Conservation (phyloP, 2,329 filamentous ascomycete genomes). For the Talaromyces amestolkiae region DNA sequence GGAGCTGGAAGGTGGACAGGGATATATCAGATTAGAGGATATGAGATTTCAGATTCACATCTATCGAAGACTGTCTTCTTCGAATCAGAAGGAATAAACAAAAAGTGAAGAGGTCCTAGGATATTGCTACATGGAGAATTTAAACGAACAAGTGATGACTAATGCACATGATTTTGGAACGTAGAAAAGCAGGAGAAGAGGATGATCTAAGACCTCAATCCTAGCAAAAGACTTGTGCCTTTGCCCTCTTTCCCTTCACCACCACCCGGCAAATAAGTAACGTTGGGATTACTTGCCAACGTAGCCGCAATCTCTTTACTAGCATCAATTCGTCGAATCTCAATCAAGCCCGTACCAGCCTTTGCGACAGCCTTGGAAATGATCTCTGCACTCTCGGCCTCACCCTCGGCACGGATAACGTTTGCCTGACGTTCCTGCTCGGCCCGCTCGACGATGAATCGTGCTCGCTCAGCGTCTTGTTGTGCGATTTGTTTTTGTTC, state of each 20-base stretch:
- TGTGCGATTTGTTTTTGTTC: slow-evolving; percentile 99
- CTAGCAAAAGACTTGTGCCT: slow-evolving; percentile 65
- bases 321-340: slow-evolving; percentile 96
- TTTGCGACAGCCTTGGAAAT: slow-evolving; percentile 93
- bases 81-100: background rate
- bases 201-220: slow-evolving; percentile 54
- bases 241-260: slow-evolving; percentile 52
- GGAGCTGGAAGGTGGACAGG: slow-evolving; percentile 57
- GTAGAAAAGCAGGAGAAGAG: background rate
- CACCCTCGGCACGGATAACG: slow-evolving; percentile 96
- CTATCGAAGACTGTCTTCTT: slow-evolving; percentile 52
- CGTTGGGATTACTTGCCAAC: slow-evolving; percentile 85
- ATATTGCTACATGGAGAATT: slow-evolving; percentile 19
- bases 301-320: slow-evolving; percentile 93
- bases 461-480: slow-evolving; percentile 93
- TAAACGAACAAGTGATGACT: slow-evolving; percentile 15
- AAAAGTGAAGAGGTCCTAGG: slow-evolving; percentile 22
- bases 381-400: slow-evolving; percentile 93
- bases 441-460: slow-evolving; percentile 97
- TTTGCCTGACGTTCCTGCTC: slow-evolving; percentile 99
- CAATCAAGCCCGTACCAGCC: slow-evolving; percentile 86
- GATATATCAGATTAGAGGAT: slow-evolving; percentile 75
- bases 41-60: slow-evolving; percentile 94
- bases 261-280: slow-evolving; percentile 86
- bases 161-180: slow-evolving; percentile 22